Evolutionary conservation across 2,329 filamentous ascomycete species (phyloP), one percentile per base, ranked within the genome.

Genomic region (Apiospora arundinis): DNA sequence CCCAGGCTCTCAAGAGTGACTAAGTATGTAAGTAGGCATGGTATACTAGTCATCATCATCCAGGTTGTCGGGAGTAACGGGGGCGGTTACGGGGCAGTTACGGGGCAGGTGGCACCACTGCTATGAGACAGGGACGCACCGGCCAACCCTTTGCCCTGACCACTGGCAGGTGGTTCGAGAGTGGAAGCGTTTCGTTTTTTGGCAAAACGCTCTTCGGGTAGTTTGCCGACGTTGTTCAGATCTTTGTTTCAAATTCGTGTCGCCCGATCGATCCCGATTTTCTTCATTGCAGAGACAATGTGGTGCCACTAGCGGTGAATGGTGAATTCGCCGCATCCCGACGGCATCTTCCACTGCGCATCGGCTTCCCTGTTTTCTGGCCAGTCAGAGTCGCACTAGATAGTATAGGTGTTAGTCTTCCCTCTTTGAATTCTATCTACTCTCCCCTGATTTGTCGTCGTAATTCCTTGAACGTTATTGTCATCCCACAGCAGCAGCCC

Each of bases 351-450:
- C 32, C 7, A 14, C 18, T 2, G 16, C 21, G 6, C 28, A 21
- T 37, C 2, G 32, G 8, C 14, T 32, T 32, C 8, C 4, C 2
- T 5, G 21, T 4, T 6, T 9, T 60, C 0, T 32, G 16, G 7
- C 9, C 0, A 37, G 5, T 14, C 2, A 37, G 14, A 0, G 4
- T 60, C 16, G 21, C 9, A 9, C 2, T 11, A 6, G 1, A 18
- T 60, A 8, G 25, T 60, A 60, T 37, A 60, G 52, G 25, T 60
- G 52, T 2, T 32, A 21, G 25, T 1, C 32, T 4, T 60, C 11
- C 25, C 52, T 52, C 23, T 32, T 28, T 8, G 4, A 21, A 21
- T 60, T 21, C 25, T 0, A 18, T 2, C 12, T 32, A 2, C 5
- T 1, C 16, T 21, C 21, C 14, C 7, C 0, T 6, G 16, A 18